Evolutionary conservation across 2,329 filamentous ascomycete genomes (phyloP), one percentile per base, ranked within the genome.

Genomic region (Colletotrichum destructivum): DNA sequence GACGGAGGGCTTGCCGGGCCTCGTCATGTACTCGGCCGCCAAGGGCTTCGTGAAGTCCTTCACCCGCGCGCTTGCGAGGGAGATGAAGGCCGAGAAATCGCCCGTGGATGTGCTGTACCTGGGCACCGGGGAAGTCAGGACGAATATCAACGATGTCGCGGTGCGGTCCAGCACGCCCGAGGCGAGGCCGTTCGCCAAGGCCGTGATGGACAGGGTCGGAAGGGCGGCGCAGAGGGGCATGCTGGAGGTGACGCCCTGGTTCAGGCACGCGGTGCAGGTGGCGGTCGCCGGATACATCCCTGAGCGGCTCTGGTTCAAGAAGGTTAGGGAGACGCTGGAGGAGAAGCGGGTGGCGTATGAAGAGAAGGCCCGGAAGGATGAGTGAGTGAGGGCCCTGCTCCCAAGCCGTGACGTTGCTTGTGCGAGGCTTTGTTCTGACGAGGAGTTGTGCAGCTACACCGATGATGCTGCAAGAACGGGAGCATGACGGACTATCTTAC

Each of bases 41-140:
- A 81, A 81, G 75, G 79, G 75, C 4, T 80, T 81, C 62, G 77
- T 79, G 71, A 75, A 74, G 35, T 73, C 73, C 13, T 76, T 81
- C n/a, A 78, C 75, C 59, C 73, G 62, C 11, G 77, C 73, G 0
- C 69, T 82, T 5, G 74, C 77, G 8, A 71, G 78, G 21, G 79
- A 82, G 66, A 75, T 81, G 55, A 71, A 65, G n/a, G 67, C 72
- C 7, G 62, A 72, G 18, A 69, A 71, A 13, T 71, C 35, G 42
- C 76, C 76, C 13, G 74, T 82, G 35, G 78, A 81, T 54, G 77
- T 76, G 40, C 44, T 82, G 15, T 74, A 75, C 31, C 73, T 81
- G 18, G 62, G 79, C 15, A 76, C 75, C 9, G 78, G 77, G 16
- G 78, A 81, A n/a, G 77, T 80, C 56, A 67, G 59, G 16, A 75